These are phyloP conservation scores for Helicostylum pulchrum DNA, from an alignment of 192 early-diverging fungal genomes.

Conservation along the genomic window DNA sequence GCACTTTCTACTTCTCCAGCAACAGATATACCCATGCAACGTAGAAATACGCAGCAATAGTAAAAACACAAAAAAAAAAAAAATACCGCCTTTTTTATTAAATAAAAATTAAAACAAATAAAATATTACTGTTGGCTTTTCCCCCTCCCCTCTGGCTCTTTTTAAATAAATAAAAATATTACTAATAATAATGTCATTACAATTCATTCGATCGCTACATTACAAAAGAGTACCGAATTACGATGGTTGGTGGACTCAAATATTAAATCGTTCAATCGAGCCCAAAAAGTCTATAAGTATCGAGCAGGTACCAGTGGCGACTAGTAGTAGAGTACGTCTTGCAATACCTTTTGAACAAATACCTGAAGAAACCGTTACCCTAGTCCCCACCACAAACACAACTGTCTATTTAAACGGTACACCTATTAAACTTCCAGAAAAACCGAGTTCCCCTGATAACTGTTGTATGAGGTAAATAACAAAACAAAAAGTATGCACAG, in stretches of 20 bases:
- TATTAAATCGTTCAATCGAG: constrained; percentile 2
- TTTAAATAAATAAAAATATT: not conserved
- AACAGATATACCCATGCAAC: constrained; percentile 10
- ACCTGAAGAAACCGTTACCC: not conserved
- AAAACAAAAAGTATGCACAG: not conserved
- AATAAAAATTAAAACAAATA: not conserved
- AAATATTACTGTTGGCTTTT: not conserved
- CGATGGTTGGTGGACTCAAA: constrained; percentile 20
- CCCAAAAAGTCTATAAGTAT: not conserved
- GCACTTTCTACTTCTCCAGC: not conserved
- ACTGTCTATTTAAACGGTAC: not conserved
- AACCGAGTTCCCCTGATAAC: constrained; percentile 10
- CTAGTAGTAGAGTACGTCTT: not conserved
- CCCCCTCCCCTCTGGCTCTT: not conserved
- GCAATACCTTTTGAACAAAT: not conserved
- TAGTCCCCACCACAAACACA: not conserved
- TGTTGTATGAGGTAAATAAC: constrained; percentile 19
- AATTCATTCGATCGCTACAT: constrained; percentile 5
- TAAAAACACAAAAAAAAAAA: not conserved
- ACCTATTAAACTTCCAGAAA: constrained; percentile 11
- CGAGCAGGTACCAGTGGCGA: not conserved
- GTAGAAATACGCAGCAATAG: constrained; percentile 2
- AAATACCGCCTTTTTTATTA: not conserved
- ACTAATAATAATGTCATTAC: too few relatives aligned
- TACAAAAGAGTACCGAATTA: constrained; percentile 20